These are phyloP conservation scores for Trichoderma sp. DNA, from an alignment of 2,329 filamentous ascomycete species.

Conservation along the genomic window DNA sequence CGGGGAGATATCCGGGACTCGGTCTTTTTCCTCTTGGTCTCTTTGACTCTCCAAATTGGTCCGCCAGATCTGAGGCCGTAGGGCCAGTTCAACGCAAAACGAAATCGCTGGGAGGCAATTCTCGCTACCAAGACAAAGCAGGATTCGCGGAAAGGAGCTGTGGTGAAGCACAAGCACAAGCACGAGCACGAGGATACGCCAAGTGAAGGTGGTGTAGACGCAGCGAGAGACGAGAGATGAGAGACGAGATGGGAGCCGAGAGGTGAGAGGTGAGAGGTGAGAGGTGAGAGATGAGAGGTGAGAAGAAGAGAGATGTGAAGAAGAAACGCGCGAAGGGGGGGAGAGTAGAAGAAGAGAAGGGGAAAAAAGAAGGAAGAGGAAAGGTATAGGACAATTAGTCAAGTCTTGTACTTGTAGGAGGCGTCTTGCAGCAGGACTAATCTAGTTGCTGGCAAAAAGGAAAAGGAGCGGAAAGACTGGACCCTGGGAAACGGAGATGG, in stretches of 20 bases:
- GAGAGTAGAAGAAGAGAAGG: constrained; percentile 17
- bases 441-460: constrained; percentile 11
- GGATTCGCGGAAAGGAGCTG: not conserved
- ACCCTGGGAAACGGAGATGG: constrained; percentile 21
- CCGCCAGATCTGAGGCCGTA: not conserved
- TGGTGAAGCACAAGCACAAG: not conserved
- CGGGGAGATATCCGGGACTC: not conserved
- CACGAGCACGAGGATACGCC: not conserved
- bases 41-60: not conserved
- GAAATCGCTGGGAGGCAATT: not conserved
- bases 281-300: constrained; percentile 19
- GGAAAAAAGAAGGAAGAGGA: constrained; percentile 13
- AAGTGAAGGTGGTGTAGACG: constrained; percentile 6
- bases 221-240: not conserved
- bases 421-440: constrained; percentile 18
- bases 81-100: not conserved
- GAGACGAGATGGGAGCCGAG: not conserved
- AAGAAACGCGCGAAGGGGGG: not conserved
- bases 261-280: not conserved
- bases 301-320: not conserved
- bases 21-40: not conserved
- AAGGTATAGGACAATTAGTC: constrained; percentile 13
- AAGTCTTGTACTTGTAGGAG: constrained; percentile 10
- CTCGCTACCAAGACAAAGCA: constrained; percentile 4
- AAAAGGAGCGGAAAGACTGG: constrained; percentile 19